A percentile compares a stretch with the other conserved stretches of the same genome.
Conservation (phyloP, 768 basidiomycete genomes). For the Mycena maculata region DNA sequence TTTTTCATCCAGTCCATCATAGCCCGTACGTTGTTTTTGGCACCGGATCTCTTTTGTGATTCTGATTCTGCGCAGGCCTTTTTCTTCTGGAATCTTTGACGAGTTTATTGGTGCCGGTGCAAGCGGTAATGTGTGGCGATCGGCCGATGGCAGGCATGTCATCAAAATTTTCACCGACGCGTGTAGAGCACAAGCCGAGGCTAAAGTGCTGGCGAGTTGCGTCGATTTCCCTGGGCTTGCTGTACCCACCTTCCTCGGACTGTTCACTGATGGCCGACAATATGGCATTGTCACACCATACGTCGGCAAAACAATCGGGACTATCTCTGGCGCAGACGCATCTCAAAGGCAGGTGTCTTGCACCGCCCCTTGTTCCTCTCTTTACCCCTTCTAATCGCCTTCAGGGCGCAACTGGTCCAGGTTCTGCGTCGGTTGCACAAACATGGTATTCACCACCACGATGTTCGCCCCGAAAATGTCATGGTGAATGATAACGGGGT, state of each 20-base stretch:
- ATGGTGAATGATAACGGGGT: conserved; percentile 6
- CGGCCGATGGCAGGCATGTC: background rate
- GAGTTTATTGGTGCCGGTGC: background rate
- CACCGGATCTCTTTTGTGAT: background rate
- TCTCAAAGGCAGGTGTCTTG: conserved; percentile 1
- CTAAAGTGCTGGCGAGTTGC: conserved; percentile 2
- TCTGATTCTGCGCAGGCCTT: background rate
- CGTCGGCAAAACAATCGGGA: background rate
- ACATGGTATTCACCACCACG: conserved; percentile 2
- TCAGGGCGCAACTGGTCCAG: background rate
- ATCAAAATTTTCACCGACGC: background rate
- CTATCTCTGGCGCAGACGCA: background rate
- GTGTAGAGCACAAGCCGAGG: background rate
- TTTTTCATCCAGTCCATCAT: background rate
- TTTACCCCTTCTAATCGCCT: background rate
- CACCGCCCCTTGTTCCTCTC: no score
- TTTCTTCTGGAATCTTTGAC: background rate
- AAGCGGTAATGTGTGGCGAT: conserved; percentile 5
- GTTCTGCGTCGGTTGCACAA: conserved; percentile 4
- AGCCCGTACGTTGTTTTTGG: background rate
- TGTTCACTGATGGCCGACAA: conserved; percentile 3
- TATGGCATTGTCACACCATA: conserved; percentile 6
- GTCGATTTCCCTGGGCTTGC: background rate
- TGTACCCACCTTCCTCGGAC: conserved; percentile 4
- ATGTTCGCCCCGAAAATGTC: conserved; percentile 11